Evolutionary conservation across 2,329 filamentous ascomycete genomes (phyloP), one percentile per base, ranked within the genome.

Genomic region (Arthrobotrys entomopaga): DNA sequence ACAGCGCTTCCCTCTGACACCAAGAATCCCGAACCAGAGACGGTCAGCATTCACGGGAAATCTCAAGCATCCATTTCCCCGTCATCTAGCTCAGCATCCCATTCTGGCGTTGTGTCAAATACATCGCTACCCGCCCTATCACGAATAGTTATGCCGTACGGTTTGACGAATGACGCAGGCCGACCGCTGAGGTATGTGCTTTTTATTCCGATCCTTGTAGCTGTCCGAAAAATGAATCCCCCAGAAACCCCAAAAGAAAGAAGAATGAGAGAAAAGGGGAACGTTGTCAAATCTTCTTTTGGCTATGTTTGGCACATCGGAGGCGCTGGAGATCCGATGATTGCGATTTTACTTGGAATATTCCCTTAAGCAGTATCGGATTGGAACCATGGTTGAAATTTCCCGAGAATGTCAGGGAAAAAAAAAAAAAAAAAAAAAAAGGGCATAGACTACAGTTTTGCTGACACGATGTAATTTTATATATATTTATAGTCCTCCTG

Each of bases 51-150:
- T 20, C 69, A 73, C 69, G 69, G 69, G 42, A 73, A 73, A 66
- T 56, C 69, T n/a, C 61, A 43, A 38, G 56, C 69, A 15, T 57
- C 69, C 24, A 52, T 40, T 54, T 73, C 69, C 50, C 61, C 61
- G 48, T 66, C 69, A 15, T 73, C 69, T 3, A 73, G 54, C 24
- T 66, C 61, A 48, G 49, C 69, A 38, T 65, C 69, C 24, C 59
- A 73, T 61, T 56, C 69, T 57, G 57, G 63, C 8, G 38, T 16
- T 57, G 49, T 53, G 15, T 61, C 61, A 29, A 73, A 66, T 66
- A 73, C 69, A 65, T 73, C 66, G 16, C 29, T 73, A 73, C 69
- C 69, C 69, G 69, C 69, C 59, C 59, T 73, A 42, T 73, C 69
- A 65, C 69, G 56, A 66, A 73, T 73, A 65, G 63, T 66, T 8